Evolutionary conservation across 139 green algal species (phyloP).

Genomic region (Haematococcus sp.): DNA sequence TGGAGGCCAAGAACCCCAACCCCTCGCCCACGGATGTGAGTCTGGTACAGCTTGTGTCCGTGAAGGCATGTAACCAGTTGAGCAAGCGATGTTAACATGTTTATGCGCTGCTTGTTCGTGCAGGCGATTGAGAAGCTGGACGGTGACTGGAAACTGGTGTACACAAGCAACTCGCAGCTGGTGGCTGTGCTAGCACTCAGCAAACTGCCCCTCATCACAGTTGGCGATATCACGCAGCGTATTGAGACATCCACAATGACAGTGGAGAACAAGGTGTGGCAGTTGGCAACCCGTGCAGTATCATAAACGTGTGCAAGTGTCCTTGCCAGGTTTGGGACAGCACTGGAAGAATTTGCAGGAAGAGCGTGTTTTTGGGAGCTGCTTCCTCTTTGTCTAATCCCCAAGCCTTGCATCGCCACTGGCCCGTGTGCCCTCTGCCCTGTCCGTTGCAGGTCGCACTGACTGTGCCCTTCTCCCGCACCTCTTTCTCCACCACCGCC

Average conservation of each 20-base stretch:
- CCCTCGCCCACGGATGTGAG: slow-evolving; percentile 64
- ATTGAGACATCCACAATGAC: slow-evolving; percentile 62
- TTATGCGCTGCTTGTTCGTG: too few species aligned
- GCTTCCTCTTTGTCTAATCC: too few species aligned
- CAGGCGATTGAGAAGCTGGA: slow-evolving; percentile 44
- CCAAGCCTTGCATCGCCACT: too few species aligned
- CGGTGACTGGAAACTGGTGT: slow-evolving; percentile 85
- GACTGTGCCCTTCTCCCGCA: slow-evolving; percentile 53
- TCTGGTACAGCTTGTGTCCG: not conserved
- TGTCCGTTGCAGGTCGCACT: slow-evolving; percentile 25
- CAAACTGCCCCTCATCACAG: slow-evolving; percentile 71
- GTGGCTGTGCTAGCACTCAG: slow-evolving; percentile 72
- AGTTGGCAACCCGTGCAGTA: not conserved
- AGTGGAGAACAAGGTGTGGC: slow-evolving; percentile 74
- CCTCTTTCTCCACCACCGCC: slow-evolving; percentile 60
- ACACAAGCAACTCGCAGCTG: slow-evolving; percentile 87
- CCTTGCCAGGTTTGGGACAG: too few species aligned
- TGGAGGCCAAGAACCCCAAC: slow-evolving; percentile 88
- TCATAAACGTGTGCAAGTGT: too few species aligned
- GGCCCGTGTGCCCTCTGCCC: not conserved
- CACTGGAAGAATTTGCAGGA: not conserved
- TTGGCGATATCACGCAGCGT: slow-evolving; percentile 85
- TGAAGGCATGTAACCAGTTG: too few species aligned
- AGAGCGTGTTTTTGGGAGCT: too few species aligned
- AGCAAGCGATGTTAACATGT: too few species aligned